Evolutionary conservation across 169 alveolate genomes (phyloP).

Genomic region (Plasmodium gonderi): DNA sequence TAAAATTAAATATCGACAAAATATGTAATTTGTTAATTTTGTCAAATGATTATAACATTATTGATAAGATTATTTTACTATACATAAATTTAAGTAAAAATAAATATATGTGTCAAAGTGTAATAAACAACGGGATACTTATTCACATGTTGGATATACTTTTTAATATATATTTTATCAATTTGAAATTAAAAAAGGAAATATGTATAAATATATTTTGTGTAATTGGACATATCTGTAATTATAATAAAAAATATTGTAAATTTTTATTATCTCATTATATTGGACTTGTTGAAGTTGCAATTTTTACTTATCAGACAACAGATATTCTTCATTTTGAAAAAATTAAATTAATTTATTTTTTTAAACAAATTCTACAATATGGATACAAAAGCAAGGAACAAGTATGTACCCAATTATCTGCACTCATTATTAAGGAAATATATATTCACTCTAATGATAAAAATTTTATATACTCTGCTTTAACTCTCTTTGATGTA

Average conservation of each 20-base stretch:
- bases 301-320: conserved; percentile 36
- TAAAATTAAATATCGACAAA: conserved; percentile 7
- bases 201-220: conserved; percentile 62
- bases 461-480: conserved; percentile 42
- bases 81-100: conserved; percentile 54
- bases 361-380: conserved; percentile 20
- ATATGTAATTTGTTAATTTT: conserved; percentile 18
- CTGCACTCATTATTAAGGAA: conserved; percentile 44
- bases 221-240: conserved; percentile 35
- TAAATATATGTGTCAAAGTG: conserved; percentile 33
- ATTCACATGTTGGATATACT: conserved; percentile 25
- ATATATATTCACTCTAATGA: conserved; percentile 5
- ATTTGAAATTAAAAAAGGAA: conserved; percentile 26
- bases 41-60: conserved; percentile 21
- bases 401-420: conserved; percentile 23
- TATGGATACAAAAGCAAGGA: conserved; percentile 13
- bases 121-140: conserved; percentile 36
- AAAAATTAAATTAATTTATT: conserved; percentile 30
- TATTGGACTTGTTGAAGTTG: conserved; percentile 8
- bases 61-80: conserved; percentile 8
- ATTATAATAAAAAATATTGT: conserved; percentile 23
- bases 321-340: conserved; percentile 7
- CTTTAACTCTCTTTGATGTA: conserved; percentile 19
- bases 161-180: conserved; percentile 4
- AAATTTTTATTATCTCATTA: conserved; percentile 26